Evolutionary conservation across 2,329 filamentous ascomycete species (phyloP).

Genomic region (Penicillium janthinellum): DNA sequence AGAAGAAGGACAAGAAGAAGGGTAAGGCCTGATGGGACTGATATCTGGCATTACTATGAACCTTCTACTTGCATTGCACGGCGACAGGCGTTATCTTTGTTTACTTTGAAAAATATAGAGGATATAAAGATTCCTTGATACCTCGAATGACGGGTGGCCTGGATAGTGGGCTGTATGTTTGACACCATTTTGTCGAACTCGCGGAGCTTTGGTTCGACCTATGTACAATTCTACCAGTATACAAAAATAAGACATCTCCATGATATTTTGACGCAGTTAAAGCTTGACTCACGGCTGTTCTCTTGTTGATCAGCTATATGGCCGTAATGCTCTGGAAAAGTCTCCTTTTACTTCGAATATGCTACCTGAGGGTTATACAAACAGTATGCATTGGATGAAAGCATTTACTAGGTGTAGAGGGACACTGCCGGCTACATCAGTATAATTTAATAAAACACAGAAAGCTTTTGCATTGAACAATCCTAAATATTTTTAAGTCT

Average conservation of each 20-base stretch:
- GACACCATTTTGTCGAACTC: not conserved
- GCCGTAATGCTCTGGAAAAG: not conserved
- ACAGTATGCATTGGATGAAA: no score
- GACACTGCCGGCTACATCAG: no score
- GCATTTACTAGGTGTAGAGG: no score
- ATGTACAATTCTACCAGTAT: not conserved
- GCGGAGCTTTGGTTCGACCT: not conserved
- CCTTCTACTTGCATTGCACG: constrained; percentile 41
- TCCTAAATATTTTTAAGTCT: not conserved
- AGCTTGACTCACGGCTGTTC: not conserved
- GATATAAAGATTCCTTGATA: constrained; percentile 10
- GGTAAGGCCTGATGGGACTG: constrained; percentile 40
- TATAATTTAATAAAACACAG: not conserved
- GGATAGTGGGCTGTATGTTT: not conserved
- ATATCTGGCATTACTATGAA: constrained; percentile 19
- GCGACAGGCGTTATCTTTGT: constrained; percentile 39
- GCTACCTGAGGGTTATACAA: no score
- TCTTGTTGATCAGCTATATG: not conserved
- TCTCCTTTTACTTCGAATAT: no score
- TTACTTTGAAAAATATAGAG: constrained; percentile 15
- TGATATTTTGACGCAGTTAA: not conserved
- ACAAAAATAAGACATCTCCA: not conserved
- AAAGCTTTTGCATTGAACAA: not conserved
- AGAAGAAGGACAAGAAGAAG: constrained; percentile 56
- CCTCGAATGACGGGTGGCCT: not conserved